Percentiles rank a stretch among this genome's conserved stretches.
These are phyloP conservation scores for Solanum aculeatissimum DNA, from an alignment of 305 asterid species.

Conservation along the genomic window DNA sequence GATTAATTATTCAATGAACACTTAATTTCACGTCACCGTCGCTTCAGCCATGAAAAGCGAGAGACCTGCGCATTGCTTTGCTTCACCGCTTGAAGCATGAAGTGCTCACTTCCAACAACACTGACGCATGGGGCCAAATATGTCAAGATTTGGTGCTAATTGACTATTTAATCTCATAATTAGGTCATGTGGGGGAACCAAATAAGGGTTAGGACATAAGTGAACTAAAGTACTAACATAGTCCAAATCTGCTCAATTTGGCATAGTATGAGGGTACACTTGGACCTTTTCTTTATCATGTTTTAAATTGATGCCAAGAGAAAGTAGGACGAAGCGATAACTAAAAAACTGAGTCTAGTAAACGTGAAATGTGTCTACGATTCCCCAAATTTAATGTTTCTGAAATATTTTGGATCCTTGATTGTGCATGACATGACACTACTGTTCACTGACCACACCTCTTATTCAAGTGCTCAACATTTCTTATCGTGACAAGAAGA, in stretches of 20 bases:
- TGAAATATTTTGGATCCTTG: not conserved
- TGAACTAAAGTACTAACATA: not conserved
- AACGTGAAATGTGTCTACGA: not conserved
- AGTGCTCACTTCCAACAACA: too few relatives aligned
- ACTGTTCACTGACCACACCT: not conserved
- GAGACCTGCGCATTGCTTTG: too few relatives aligned
- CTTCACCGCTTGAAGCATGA: too few relatives aligned
- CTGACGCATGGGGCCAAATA: too few relatives aligned
- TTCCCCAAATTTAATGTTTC: not conserved
- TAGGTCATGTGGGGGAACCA: too few relatives aligned
- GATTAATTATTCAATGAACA: not conserved
- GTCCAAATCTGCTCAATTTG: not conserved
- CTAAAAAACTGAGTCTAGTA: not conserved
- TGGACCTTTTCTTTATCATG: not conserved
- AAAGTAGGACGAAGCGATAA: not conserved
- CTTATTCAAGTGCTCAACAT: not conserved
- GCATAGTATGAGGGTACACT: not conserved
- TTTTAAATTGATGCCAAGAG: not conserved
- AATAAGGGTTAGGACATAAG: too few relatives aligned
- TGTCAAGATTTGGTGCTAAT: too few relatives aligned
- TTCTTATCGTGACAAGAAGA: not conserved
- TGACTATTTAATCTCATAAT: too few relatives aligned
- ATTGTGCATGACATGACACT: not conserved
- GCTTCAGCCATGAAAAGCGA: too few relatives aligned
- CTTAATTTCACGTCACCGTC: too few relatives aligned